Base-by-base conservation (phyloP, 805 yeast genomes). In the Sugiyamaella americana region DNA sequence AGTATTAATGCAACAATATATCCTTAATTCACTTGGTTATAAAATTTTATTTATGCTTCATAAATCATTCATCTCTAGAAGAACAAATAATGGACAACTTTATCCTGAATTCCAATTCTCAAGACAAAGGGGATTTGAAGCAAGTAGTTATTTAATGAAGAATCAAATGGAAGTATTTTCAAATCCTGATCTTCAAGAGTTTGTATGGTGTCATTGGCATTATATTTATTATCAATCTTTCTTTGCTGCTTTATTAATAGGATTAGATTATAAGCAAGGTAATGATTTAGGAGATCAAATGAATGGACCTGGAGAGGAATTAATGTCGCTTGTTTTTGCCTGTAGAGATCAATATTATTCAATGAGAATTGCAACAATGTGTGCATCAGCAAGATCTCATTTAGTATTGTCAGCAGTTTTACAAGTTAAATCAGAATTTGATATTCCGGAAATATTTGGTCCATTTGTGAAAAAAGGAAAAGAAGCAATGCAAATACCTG, bases 1-100 rank as follows among this genome's bases (percentile, higher is more conserved):
- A 8, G 11, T 26, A 26, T 26, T 23, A 3, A 40, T 40, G 43
- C 35, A 40, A 21, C 43, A 40, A 20, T 40, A 24, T 40, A 26
- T 26, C 11, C 16, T 40, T 10, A 17, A 40, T 40, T 23, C 32
- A 5, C 24, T n/a, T 3, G 21, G 20, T 24, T 37, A 40, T 17
- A 19, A 35, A 13, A n/a, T 40, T 4, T 24, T 16, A 13, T 22
- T 40, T 4, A 23, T 40, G 17, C 43, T 40, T 11, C 37, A 40
- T 22, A 40, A 40, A 22, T 21, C 26, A 6, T 26, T 13, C 3
- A 40, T 40, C n/a, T 40, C 43, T 4, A 10, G 22, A 4, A 18
- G 32, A 40, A 22, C 24, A n/a, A 3, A 3, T 11, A 21, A 6
- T 6, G 37, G 37, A 8, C 32, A 26, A 13, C 13, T 26, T 8